Conservation (phyloP, 2,329 filamentous ascomycete genomes). For the Colletotrichum chrysophilum region DNA sequence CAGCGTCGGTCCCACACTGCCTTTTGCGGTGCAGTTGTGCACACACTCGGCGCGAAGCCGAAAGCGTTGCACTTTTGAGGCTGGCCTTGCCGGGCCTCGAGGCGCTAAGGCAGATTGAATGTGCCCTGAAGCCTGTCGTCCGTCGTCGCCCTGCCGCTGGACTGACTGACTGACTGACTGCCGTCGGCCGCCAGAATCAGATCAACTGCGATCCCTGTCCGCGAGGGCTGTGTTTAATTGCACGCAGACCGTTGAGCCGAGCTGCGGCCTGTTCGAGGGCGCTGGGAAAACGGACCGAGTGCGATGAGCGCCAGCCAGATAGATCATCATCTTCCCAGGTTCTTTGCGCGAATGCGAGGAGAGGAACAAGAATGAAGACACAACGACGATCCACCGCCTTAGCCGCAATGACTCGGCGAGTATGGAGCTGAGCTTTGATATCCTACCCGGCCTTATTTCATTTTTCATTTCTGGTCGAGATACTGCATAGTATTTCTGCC, state of each 20-base stretch:
- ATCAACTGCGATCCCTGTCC: background rate
- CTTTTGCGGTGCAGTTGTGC: background rate
- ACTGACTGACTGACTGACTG: background rate
- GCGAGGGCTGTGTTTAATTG: background rate
- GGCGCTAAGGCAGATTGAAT: background rate
- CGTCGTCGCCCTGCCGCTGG: background rate
- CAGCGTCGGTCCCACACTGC: background rate
- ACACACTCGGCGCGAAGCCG: background rate
- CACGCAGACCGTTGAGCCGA: background rate
- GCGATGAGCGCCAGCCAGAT: background rate
- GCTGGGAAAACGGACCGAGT: background rate
- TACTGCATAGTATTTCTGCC: background rate
- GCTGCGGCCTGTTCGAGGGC: background rate
- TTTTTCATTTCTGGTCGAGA: background rate
- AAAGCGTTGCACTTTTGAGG: background rate
- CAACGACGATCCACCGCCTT: background rate
- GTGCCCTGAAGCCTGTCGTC: background rate
- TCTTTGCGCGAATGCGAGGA: background rate
- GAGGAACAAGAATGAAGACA: background rate
- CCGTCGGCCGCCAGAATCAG: background rate
- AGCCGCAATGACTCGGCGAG: background rate
- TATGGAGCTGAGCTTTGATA: background rate
- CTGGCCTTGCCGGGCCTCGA: background rate
- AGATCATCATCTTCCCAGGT: background rate
- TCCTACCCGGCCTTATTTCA: background rate